Evolutionary conservation across 202 grass and related monocot genomes (phyloP), one percentile per base, ranked within the genome.

Genomic region (Cymbopogon flexuosus): DNA sequence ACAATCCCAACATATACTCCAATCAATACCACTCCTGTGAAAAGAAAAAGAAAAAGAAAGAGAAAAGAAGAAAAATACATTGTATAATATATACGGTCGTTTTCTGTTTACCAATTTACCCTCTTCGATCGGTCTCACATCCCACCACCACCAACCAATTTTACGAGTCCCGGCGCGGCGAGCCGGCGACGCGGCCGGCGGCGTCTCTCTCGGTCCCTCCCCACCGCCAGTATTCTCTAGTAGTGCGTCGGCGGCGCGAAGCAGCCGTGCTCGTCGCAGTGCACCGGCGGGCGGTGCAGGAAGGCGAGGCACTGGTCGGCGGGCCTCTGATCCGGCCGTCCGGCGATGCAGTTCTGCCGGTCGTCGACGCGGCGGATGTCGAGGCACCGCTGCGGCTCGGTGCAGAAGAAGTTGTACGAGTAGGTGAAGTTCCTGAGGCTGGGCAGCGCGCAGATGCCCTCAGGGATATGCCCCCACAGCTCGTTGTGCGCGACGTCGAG

Each of bases 331-430:
- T 93, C 79, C 0, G 94, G 92, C 3, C 90, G 22, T 8, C 79
- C 80, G 8, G 86, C 85, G 65, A 97, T 87, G 78, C 94, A 97
- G 75, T 97, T 97, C 83, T 86, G 72, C 13, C 90, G 73, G 79
- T 97, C 94, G 59, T 97, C 92, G 60, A 75, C 56, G n/a, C 72
- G 79, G 13, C 62, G 84, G 18, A 97, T 70, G 49, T 40, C 21
- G 29, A 85, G 62, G 68, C 94, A 97, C n/a, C 70, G 43, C 24
- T n/a, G 37, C 3, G 94, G 84, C 82, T 91, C 92, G 39, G 79
- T 87, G 76, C 94, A 90, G 90, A 97, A 97, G 90, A 67, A 97
- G 84, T 97, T 97, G 81, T 89, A 91, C 11, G 94, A 94, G 86
- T 89, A 97, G 4, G 94, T 94, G 86, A 97, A 97, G 30, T 97